Percentiles rank a stretch among this genome's conserved stretches.
These are phyloP conservation scores for Xerophyta viscosa DNA, from an alignment of 106 monocot genomes.

Conservation along the genomic window DNA sequence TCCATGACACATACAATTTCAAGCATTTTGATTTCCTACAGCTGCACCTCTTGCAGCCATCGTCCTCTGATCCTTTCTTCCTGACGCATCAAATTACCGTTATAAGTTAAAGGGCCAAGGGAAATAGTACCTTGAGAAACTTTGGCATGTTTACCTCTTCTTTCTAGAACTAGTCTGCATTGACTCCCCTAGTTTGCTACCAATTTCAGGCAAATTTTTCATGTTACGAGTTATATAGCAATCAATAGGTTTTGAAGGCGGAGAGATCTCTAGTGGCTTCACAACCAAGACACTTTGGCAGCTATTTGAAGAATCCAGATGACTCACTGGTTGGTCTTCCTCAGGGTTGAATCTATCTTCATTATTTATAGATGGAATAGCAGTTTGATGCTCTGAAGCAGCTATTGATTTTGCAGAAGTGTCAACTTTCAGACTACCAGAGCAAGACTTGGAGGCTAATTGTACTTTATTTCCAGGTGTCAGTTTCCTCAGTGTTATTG, in stretches of 20 bases:
- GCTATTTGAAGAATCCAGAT: constrained; percentile 13
- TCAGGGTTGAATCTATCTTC: constrained; percentile 2
- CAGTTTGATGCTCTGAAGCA: constrained; percentile 13
- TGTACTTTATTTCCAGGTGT: not conserved
- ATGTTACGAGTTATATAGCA: constrained; percentile 20
- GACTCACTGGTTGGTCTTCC: constrained; percentile 10
- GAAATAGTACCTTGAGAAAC: not conserved
- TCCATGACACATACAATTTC: constrained; percentile 49
- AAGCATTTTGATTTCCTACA: constrained; percentile 67
- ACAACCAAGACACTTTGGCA: constrained; percentile 10
- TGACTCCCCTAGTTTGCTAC: constrained; percentile 17
- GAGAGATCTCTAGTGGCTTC: constrained; percentile 8
- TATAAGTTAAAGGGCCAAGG: not conserved
- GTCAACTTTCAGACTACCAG: not conserved
- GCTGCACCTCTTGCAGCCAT: constrained; percentile 48
- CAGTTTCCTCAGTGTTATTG: not conserved
- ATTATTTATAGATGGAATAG: constrained; percentile 9
- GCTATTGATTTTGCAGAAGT: constrained; percentile 4
- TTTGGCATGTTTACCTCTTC: constrained; percentile 26
- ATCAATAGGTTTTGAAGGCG: constrained; percentile 13
- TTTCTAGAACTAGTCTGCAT: constrained; percentile 36
- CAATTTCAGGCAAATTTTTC: constrained; percentile 16
- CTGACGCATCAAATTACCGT: constrained; percentile 15
- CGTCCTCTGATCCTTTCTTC: constrained; percentile 36
- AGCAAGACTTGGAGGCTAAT: constrained; percentile 3